Percentiles rank a stretch among this genome's conserved stretches.
Conservation (phyloP, 1,284 basidiomycete species). For the Cryptococcus floricola region DNA sequence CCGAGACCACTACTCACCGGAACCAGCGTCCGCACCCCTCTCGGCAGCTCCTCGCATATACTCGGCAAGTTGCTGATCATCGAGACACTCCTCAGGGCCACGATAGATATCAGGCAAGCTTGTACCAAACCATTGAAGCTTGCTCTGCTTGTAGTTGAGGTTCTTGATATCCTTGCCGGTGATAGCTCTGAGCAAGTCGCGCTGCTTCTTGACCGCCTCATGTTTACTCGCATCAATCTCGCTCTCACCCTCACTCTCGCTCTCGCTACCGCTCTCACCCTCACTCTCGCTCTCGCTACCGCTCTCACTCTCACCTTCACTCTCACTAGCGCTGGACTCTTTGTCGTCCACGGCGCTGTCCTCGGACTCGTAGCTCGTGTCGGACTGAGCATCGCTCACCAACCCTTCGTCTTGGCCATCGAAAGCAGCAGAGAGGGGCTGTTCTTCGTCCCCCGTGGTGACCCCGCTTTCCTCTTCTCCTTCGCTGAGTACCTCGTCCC, state of each 20-base stretch:
- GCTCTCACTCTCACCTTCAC: slow-evolving; percentile 1
- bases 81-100: no score
- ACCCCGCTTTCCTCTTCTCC: not conserved
- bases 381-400: not conserved
- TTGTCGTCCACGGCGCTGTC: not conserved
- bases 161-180: no score
- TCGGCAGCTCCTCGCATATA: not conserved
- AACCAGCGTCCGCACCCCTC: not conserved
- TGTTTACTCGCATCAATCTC: not conserved
- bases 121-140: no score
- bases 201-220: no score
- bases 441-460: not conserved
- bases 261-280: not conserved
- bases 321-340: not conserved
- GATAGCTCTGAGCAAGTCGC: no score
- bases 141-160: no score
- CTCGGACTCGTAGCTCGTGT: not conserved
- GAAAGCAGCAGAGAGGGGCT: not conserved
- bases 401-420: not conserved
- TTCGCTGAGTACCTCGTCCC: not conserved
- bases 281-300: not conserved
- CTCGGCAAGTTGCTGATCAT: no score
- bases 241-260: not conserved
- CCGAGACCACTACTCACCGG: no score
- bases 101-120: no score